Base-by-base conservation (phyloP, 495 filamentous ascomycete genomes). In the Podospora comata region DNA sequence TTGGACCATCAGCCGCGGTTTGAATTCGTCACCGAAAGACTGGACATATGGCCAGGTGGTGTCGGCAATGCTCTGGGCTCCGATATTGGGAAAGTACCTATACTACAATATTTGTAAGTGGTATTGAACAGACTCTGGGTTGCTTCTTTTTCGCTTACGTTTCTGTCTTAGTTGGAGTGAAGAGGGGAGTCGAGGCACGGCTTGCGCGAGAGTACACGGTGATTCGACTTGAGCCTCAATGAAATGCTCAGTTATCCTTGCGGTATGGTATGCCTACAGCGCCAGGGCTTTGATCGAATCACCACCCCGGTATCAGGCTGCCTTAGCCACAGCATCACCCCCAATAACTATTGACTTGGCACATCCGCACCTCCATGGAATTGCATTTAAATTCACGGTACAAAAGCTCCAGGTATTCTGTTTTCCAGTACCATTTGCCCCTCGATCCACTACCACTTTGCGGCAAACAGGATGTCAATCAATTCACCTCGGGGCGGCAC, bases 61-160 rank as follows among this genome's bases (percentile, higher is more conserved):
- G 7, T 58, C 55, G 4, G 55, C 55, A 2, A 58, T 58, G 55
- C 13, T 58, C 3, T 58, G 55, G 55, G 55, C 55, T 20, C 55
- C 55, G 18, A 26, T 58, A 5, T 18, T 58, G 55, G 55, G 55
- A 19, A 58, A 58, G 55, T 58, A 58, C 55, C n/a, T 58, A 5
- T 58, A 58, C 23, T 58, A 58, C 13, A 58, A 58, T n/a, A 19
- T 58, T 13, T 58, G 55, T 58, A 26, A 58, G 55, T 58, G 23
- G 55, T 58, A 4, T 20, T 20, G 20, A 16, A 48, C 18, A 58
- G 2, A 58, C 6, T 23, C 15, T n/a, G 5, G 23, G 55, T 58
- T 58, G 23, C 16, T 20, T 20, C 5, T 5, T 7, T 58, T 19
- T 58, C 23, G 13, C 55, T 58, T 15, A 58, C n/a, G 23, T 5